Percentiles rank a stretch among this genome's conserved stretches.
phyloP scores from a whole-genome alignment of 176 grass and related monocot genomes.

The Aegilops speltoides region DNA sequence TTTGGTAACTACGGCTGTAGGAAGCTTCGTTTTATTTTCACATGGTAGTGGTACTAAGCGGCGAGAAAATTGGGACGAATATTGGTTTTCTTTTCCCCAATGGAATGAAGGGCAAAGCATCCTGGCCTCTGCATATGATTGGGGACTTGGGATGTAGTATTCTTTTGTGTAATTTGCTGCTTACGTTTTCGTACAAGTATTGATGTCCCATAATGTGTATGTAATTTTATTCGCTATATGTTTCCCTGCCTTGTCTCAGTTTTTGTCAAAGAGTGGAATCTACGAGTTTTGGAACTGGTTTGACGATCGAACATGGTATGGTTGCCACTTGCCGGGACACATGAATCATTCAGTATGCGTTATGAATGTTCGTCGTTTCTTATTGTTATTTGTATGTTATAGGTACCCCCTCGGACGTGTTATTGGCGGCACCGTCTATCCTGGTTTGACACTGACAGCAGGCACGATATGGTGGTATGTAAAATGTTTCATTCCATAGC shows the following conservation, averaged over 20 bases:
- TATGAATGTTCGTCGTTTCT: neutral
- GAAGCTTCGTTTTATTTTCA: neutral
- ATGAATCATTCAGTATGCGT: neutral
- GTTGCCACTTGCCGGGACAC: neutral
- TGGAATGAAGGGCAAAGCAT: too few relatives aligned
- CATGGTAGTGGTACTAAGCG: neutral
- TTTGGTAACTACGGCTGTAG: too few relatives aligned
- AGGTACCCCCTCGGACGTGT: conserved; percentile 94
- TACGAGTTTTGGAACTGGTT: conserved; percentile 99
- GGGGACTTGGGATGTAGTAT: neutral
- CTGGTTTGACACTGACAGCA: conserved; percentile 83
- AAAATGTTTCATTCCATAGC: neutral
- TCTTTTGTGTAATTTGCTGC: neutral
- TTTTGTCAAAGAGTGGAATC: conserved; percentile 89
- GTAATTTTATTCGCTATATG: neutral
- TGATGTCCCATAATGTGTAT: neutral
- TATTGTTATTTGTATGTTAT: neutral
- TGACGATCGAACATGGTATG: conserved; percentile 91
- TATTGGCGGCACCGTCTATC: conserved; percentile 59
- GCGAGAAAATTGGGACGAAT: neutral
- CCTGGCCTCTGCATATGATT: neutral
- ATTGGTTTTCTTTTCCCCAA: neutral
- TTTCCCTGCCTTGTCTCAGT: conserved; percentile 49
- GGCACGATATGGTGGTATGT: conserved; percentile 75
- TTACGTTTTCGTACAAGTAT: neutral